These are phyloP conservation scores for Porphyra umbilicalis DNA, from an alignment of 31 red algal species.

Conservation along the genomic window DNA sequence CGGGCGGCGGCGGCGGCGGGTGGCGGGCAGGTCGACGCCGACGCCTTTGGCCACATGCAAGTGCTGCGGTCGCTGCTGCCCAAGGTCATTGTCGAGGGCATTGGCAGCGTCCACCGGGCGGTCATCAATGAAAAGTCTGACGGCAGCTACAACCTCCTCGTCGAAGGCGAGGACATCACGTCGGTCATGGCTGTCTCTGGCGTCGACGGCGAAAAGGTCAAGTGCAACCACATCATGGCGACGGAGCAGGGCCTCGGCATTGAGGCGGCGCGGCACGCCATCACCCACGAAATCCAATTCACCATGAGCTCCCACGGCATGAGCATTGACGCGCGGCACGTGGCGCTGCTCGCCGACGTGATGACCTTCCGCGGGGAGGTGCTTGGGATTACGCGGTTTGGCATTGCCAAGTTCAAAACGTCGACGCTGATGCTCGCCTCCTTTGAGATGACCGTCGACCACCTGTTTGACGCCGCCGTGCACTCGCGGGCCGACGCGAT, in stretches of 20 bases:
- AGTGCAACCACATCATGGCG: constrained; percentile 93
- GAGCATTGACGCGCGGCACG: constrained; percentile 76
- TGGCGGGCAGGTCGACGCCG: constrained; percentile 22
- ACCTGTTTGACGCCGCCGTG: constrained; percentile 98
- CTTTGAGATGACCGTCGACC: constrained; percentile 99
- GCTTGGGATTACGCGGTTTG: constrained; percentile 87
- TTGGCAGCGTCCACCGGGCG: constrained; percentile 45
- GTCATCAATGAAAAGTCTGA: constrained; percentile 43
- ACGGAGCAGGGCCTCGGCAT: constrained; percentile 87
- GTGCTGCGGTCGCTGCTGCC: constrained; percentile 49
- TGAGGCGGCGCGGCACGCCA: constrained; percentile 71
- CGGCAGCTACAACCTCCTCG: constrained; percentile 50
- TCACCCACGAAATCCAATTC: constrained; percentile 67
- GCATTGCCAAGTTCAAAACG: constrained; percentile 91
- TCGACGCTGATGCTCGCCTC: constrained; percentile 95
- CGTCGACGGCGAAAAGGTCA: constrained; percentile 48
- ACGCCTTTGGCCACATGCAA: constrained; percentile 38
- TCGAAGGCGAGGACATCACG: constrained; percentile 70
- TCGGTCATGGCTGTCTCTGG: constrained; percentile 76
- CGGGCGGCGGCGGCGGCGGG: background rate
- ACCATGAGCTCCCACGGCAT: constrained; percentile 88
- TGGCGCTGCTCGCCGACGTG: constrained; percentile 85
- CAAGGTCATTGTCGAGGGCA: constrained; percentile 59
- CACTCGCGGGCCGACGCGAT: constrained; percentile 74
- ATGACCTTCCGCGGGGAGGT: constrained; percentile 88